Evolutionary conservation across 352 stramenopile genomes (phyloP), one percentile per base, ranked within the genome.

Genomic region (Pythium aristosporum): DNA sequence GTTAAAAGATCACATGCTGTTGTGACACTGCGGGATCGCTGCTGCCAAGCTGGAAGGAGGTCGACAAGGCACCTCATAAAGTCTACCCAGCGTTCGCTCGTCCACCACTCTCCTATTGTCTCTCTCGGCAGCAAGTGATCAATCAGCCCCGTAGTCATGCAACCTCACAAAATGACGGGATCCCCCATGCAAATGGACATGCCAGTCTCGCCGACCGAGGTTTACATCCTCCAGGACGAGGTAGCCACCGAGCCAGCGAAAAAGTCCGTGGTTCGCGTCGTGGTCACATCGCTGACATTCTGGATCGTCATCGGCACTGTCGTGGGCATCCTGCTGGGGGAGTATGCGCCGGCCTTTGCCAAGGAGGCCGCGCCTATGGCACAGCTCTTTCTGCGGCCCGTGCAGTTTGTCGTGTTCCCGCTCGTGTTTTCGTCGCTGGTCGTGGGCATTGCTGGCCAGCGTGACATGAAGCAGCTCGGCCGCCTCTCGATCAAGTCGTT

Each of bases 381-480:
- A 37, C 73, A 86, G 30, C 60, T 88, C 20, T 88, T 88, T 61
- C 61, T 88, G 32, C 79, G 79, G 3, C 78, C 76, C 10, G 69
- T 88, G 42, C 79, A 88, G 57, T 88, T 61, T 30, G 30, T 61
- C 25, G 54, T 61, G 12, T 61, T 61, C 28, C 54, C 54, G 15
- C 54, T 61, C 36, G 79, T 88, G 0, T 88, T 88, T 43, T 86
- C 79, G 18, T 86, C 79, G 36, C 63, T 88, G 10, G 68, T 88
- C 16, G 59, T 85, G 42, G 79, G 79, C 28, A 87, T 87, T 57
- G 79, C 79, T 34, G 74, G 78, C 51, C 73, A 85, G 42, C 74
- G 77, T 50, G 79, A 87, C 60, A 77, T 85, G 69, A 85, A 84
- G 69, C 74, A 83, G 56, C 76, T 87, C 34, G 79, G 79, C 12